A percentile compares a stretch with the other conserved stretches of the same genome.
Evolutionary conservation across 202 grass and related monocot species (phyloP).

Genomic region (Elaeis oleifera): DNA sequence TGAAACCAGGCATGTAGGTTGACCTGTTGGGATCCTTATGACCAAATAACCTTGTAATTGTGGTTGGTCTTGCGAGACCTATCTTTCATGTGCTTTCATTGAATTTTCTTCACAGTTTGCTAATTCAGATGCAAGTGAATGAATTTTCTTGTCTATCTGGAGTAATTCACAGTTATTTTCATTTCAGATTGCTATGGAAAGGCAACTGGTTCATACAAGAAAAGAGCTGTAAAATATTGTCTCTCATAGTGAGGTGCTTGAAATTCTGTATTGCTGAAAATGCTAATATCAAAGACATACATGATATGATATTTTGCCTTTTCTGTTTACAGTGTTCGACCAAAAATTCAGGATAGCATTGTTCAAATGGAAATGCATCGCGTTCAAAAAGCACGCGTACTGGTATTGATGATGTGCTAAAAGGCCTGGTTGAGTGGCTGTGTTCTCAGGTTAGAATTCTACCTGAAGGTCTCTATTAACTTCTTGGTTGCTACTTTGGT

Average conservation of each 20-base stretch:
- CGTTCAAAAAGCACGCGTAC: constrained; percentile 77
- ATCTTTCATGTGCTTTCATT: too few species aligned
- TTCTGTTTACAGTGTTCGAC: constrained; percentile 42
- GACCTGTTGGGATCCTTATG: too few species aligned
- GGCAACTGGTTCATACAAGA: constrained; percentile 96
- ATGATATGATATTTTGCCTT: constrained; percentile 21
- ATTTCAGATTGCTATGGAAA: constrained; percentile 77
- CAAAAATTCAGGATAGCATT: constrained; percentile 62
- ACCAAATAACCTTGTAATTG: too few species aligned
- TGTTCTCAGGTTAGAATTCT: constrained; percentile 70
- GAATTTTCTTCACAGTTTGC: too few species aligned
- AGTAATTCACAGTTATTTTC: constrained; percentile 26
- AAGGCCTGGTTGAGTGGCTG: constrained; percentile 73
- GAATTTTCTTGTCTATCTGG: constrained; percentile 19
- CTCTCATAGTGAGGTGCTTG: constrained; percentile 55
- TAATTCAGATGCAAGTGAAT: neutral
- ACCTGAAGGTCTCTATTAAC: too few species aligned
- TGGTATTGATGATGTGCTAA: constrained; percentile 63
- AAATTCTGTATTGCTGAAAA: neutral
- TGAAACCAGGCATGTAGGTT: too few species aligned
- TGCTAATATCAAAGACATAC: neutral
- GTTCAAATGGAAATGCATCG: constrained; percentile 55
- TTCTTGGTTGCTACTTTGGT: too few species aligned
- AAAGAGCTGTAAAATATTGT: constrained; percentile 86
- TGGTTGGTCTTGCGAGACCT: too few species aligned